These are phyloP conservation scores for Lagerstroemia fauriei DNA, from an alignment of 441 rosid genomes.

Conservation along the genomic window DNA sequence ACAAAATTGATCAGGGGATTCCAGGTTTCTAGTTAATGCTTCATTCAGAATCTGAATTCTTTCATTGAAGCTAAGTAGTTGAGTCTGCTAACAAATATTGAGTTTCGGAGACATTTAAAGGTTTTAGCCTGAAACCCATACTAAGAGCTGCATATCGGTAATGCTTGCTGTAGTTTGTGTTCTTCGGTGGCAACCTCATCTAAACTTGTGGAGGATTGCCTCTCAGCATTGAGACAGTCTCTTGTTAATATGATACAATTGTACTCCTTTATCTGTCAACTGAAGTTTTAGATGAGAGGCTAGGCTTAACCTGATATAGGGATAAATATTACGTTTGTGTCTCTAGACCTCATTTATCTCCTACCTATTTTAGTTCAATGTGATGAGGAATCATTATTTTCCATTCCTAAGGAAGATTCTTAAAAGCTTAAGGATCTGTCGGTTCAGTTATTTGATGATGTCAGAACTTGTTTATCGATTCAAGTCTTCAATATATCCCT, in stretches of 20 bases:
- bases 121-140: neutral
- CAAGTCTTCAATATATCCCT: neutral
- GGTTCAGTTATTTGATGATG: neutral
- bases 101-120: neutral
- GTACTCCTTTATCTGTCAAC: neutral
- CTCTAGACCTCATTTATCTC: neutral
- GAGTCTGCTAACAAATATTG: neutral
- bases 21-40: neutral
- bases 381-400: neutral
- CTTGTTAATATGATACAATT: neutral
- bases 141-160: neutral
- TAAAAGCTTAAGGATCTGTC: neutral
- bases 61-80: neutral
- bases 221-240: neutral
- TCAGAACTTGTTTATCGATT: neutral
- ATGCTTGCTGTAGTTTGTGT: neutral
- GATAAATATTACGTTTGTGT: neutral
- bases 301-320: neutral
- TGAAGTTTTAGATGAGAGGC: neutral
- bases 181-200: neutral
- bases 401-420: neutral
- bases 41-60: neutral
- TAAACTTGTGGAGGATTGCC: neutral
- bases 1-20: neutral
- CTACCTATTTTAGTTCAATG: neutral